These are phyloP conservation scores for Pleurotus salmoneostramineus DNA, from an alignment of 768 basidiomycete genomes.

Conservation along the genomic window DNA sequence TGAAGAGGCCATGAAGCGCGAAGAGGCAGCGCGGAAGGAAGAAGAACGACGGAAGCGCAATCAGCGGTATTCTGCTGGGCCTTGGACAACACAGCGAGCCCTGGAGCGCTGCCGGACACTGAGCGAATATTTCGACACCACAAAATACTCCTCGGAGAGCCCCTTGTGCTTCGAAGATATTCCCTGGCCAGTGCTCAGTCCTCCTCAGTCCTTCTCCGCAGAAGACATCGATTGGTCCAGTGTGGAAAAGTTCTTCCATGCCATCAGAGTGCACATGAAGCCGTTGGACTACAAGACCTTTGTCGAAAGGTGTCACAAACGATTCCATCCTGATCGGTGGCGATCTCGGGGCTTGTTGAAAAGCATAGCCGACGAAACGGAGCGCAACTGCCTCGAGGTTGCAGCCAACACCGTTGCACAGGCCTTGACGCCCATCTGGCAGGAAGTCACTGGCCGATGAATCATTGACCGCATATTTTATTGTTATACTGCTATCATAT, in stretches of 20 bases:
- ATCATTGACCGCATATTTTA: conserved; percentile 8
- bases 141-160: conserved; percentile 47
- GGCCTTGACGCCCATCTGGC: conserved; percentile 70
- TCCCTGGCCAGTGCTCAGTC: conserved; percentile 72
- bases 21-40: conserved; percentile 26
- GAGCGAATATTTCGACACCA: conserved; percentile 58
- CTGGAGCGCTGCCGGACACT: conserved; percentile 65
- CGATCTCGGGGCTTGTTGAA: conserved; percentile 58
- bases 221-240: conserved; percentile 70
- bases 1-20: conserved; percentile 18
- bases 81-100: conserved; percentile 64
- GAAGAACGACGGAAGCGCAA: conserved; percentile 41
- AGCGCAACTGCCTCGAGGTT: conserved; percentile 60
- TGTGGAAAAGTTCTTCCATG: conserved; percentile 68
- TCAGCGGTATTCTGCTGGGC: conserved; percentile 53
- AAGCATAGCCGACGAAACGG: conserved; percentile 52
- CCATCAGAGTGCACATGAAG: conserved; percentile 33
- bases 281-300: conserved; percentile 59
- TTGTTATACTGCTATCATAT: conserved; percentile 1
- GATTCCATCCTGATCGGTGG: conserved; percentile 85
- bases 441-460: conserved; percentile 27
- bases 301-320: conserved; percentile 64
- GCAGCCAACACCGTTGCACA: conserved; percentile 68
- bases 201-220: conserved; percentile 47
- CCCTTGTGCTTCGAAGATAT: conserved; percentile 59